These are phyloP conservation scores for Corchorus capsularis DNA, from an alignment of 345 rosid genomes.

Conservation along the genomic window DNA sequence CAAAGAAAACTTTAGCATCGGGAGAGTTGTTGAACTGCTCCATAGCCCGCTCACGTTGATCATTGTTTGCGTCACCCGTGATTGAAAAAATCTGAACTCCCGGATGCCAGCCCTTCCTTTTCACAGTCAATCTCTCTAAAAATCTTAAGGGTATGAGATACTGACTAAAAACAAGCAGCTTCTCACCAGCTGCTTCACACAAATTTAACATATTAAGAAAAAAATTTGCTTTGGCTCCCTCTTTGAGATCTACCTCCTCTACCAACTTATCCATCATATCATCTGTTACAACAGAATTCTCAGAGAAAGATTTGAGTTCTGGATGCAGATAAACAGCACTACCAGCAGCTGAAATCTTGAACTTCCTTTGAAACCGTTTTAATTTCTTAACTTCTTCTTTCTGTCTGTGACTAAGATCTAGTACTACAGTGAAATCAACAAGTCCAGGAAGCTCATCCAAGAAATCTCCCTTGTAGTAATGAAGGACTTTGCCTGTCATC, in stretches of 20 bases:
- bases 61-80: slow-evolving; percentile 74
- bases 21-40: slow-evolving; percentile 71
- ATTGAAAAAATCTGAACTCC: slow-evolving; percentile 71
- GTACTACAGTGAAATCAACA: slow-evolving; percentile 70
- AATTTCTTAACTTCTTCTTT: slow-evolving; percentile 49
- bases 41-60: slow-evolving; percentile 74
- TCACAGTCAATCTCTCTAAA: slow-evolving; percentile 56
- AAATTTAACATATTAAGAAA: slow-evolving; percentile 65
- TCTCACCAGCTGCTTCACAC: slow-evolving; percentile 69
- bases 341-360: slow-evolving; percentile 66
- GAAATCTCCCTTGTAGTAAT: slow-evolving; percentile 91
- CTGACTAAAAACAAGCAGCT: slow-evolving; percentile 84
- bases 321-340: slow-evolving; percentile 78
- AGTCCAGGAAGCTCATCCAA: slow-evolving; percentile 85
- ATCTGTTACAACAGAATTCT: slow-evolving; percentile 36
- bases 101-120: slow-evolving; percentile 57
- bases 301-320: slow-evolving; percentile 39
- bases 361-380: slow-evolving; percentile 46
- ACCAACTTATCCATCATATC: slow-evolving; percentile 60
- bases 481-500: slow-evolving; percentile 79
- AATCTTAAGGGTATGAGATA: slow-evolving; percentile 70
- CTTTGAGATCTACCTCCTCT: slow-evolving; percentile 48
- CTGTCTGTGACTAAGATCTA: slow-evolving; percentile 65
- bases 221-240: slow-evolving; percentile 83
- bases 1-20: slow-evolving; percentile 80